Evolutionary conservation across 2,329 filamentous ascomycete species (phyloP), one percentile per base, ranked within the genome.

Genomic region (Alternaria gaisen): DNA sequence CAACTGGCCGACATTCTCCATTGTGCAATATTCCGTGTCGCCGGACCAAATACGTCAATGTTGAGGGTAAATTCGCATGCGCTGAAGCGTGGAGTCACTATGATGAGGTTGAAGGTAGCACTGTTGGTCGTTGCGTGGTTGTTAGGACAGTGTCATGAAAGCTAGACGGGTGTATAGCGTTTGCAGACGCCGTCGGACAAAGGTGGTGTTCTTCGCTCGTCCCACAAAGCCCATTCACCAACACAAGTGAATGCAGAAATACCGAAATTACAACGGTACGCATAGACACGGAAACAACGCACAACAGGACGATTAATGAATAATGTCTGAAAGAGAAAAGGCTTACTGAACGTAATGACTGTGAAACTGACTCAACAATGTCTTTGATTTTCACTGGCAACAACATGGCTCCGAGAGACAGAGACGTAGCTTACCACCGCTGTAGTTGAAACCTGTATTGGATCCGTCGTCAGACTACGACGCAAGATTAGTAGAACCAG

Each of bases 181-280:
- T 50, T 50, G 46, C 46, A 38, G 46, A 50, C 16, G 46, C 16
- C 6, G 18, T 22, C 46, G 14, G 28, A 52, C 50, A 52, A 52
- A 52, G 50, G 36, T 16, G 22, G 20, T 24, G 36, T 52, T 30
- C 16, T 3, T 41, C 50, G 36, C 30, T 41, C n/a, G 10, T 18
- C 16, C 16, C 22, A 52, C 50, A 52, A 52, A 52, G 50, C 50
- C 34, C 34, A 41, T 52, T 41, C 22, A 52, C 38, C 32, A 28
- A 28, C 50, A n/a, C 34, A 52, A 52, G 36, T 41, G 50, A 52
- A 52, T 26, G 50, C 34, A 41, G 28, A 26, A 41, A 41, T 36
- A 34, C 5, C n/a, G 30, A 24, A 4, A 38, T 30, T 50, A 32
- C 20, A 50, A 50, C 32, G 16, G n/a, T 24, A 50, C 8, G n/a